Evolutionary conservation across 176 grass and related monocot species (phyloP).

Genomic region (Oryza meridionalis): DNA sequence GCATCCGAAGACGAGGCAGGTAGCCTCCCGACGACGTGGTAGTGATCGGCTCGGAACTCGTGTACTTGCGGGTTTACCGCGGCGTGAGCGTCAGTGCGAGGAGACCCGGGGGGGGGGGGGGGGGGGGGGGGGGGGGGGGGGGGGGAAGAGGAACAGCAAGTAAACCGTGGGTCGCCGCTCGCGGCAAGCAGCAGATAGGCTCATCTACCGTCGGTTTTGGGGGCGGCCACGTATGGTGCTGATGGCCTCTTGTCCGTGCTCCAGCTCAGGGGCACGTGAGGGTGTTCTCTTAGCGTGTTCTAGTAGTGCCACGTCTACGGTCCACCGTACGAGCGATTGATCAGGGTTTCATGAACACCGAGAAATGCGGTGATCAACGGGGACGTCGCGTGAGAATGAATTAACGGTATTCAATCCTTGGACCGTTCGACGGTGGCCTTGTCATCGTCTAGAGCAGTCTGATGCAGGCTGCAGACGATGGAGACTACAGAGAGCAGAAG

Average conservation of each 20-base stretch:
- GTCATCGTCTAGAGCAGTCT: neutral
- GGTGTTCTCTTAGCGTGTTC: no score
- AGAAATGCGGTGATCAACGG: neutral
- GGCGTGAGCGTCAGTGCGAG: neutral
- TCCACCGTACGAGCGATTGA: neutral
- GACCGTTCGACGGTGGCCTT: slow-evolving; percentile 12
- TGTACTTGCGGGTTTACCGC: neutral
- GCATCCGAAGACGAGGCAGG: slow-evolving; percentile 18
- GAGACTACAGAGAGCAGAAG: neutral
- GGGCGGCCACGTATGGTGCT: neutral
- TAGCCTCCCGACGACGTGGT: neutral
- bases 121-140: neutral
- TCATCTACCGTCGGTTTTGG: neutral
- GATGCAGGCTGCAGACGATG: neutral
- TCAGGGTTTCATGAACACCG: neutral
- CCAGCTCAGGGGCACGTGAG: neutral
- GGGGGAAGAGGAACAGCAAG: neutral
- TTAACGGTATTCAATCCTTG: neutral
- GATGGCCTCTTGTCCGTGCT: slow-evolving; percentile 23
- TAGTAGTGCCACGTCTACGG: no score
- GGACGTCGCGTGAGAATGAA: neutral
- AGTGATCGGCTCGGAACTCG: neutral
- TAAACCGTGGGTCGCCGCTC: no score
- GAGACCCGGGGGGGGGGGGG: neutral
- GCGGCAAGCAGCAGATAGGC: neutral